Evolutionary conservation across 2,329 filamentous ascomycete species (phyloP), one percentile per base, ranked within the genome.

Genomic region (Penicillium olsonii): DNA sequence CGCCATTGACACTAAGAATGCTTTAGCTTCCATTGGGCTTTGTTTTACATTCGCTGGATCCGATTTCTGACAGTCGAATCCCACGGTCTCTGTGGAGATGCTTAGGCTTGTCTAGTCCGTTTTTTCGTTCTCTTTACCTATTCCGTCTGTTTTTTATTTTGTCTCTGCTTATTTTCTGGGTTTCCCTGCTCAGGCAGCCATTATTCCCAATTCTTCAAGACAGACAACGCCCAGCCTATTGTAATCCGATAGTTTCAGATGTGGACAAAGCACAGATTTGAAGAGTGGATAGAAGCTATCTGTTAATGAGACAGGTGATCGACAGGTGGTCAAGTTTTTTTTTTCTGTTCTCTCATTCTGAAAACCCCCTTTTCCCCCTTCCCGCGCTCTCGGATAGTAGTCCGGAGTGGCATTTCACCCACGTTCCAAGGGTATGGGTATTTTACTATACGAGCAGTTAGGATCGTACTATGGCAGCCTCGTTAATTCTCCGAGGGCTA

Each of bases 181-280:
- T 41, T 15, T 33, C 11, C 12, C 20, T 12, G 17, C 29, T 39
- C 37, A 39, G 37, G 37, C 37, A 39, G 37, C 37, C 37, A 39
- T 24, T 38, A 35, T 35, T 35, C 29, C 12, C n/a, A 18, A 8
- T 17, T 35, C n/a, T 19, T 17, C 17, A 2, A 22, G n/a, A 26
- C 12, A n/a, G 14, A 14, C 11, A 31, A 31, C 17, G 46, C 31
- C 20, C 43, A 48, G 15, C 40, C 37, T n/a, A 45, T 37, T 40
- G 45, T 40, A 45, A 45, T 45, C 11, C 41, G 45, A 45, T 45
- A 49, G 47, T 49, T 45, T 49, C 47, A 49, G 35, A 40, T 45
- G 42, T 45, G 47, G 42, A 40, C 47, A 49, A 43, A 48, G 22
- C 45, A 43, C 17, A 14, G 33, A 38, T 33, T n/a, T 27, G 7